Percentiles rank a stretch among this genome's conserved stretches.
Conservation (phyloP, 1,284 basidiomycete genomes). For the Ganoderma lucidum region DNA sequence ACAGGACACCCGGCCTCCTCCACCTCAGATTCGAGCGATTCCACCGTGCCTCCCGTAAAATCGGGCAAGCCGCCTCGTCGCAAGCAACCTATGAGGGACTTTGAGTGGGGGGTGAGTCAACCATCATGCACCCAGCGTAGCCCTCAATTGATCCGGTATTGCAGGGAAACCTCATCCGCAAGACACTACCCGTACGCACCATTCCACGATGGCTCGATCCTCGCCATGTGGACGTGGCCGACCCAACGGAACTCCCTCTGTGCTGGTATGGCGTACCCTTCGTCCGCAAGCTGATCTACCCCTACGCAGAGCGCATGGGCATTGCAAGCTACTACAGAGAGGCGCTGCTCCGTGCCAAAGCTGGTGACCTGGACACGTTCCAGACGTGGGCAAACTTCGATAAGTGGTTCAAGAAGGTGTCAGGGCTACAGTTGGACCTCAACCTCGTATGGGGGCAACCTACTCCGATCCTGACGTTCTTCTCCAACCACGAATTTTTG, state of each 20-base stretch:
- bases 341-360: too few species aligned
- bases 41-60: not conserved
- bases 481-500: not conserved
- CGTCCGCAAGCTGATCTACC: not conserved
- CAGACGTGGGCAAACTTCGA: not conserved
- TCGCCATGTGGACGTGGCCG: not conserved
- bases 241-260: not conserved
- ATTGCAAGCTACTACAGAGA: not conserved
- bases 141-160: not conserved
- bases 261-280: slow-evolving; percentile 2
- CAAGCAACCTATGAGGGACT: too few species aligned
- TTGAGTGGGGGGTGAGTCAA: not conserved
- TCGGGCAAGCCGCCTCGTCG: too few species aligned
- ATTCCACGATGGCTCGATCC: not conserved
- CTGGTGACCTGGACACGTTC: not conserved
- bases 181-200: not conserved
- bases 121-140: not conserved
- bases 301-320: not conserved
- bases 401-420: not conserved
- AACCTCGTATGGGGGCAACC: not conserved
- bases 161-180: not conserved
- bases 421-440: not conserved
- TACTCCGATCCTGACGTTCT: not conserved
- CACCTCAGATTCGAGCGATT: not conserved
- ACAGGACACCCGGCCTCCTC: not conserved